phyloP scores from a whole-genome alignment of 306 rosid species.

The Phaseolus lunatus region DNA sequence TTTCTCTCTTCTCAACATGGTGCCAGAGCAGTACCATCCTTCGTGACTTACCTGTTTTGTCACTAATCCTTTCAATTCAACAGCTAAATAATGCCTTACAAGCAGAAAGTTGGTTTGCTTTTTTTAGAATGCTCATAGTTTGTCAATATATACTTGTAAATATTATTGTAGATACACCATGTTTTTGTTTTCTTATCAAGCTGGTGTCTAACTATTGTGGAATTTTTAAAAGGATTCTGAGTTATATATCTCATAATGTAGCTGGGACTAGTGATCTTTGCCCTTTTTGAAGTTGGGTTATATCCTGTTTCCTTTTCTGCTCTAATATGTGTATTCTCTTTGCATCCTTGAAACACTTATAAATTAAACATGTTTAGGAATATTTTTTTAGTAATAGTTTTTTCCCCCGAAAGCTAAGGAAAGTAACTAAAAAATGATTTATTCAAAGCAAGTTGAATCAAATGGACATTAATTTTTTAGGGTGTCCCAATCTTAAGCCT shows the following conservation, averaged over 20 bases:
- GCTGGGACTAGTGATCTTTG: neutral
- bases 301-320: constrained; percentile 2
- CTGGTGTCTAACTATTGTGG: constrained; percentile 15
- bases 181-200: neutral
- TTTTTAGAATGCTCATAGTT: constrained; percentile 6
- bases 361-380: neutral
- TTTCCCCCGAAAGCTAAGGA: neutral
- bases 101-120: constrained; percentile 21
- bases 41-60: too few species aligned
- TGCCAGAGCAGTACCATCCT: too few species aligned
- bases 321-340: neutral
- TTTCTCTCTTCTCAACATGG: too few species aligned
- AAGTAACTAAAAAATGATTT: neutral
- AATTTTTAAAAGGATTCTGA: neutral
- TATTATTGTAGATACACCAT: constrained; percentile 10
- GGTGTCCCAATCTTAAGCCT: neutral
- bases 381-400: neutral
- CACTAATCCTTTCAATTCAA: too few species aligned
- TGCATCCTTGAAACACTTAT: constrained; percentile 8
- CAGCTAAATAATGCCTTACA: too few species aligned
- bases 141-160: constrained; percentile 6
- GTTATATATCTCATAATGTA: neutral
- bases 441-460: neutral
- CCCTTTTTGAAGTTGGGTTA: constrained; percentile 2
- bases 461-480: neutral